Base-by-base conservation (phyloP, 148 eudicot genomes). In the Cornus kousa region DNA sequence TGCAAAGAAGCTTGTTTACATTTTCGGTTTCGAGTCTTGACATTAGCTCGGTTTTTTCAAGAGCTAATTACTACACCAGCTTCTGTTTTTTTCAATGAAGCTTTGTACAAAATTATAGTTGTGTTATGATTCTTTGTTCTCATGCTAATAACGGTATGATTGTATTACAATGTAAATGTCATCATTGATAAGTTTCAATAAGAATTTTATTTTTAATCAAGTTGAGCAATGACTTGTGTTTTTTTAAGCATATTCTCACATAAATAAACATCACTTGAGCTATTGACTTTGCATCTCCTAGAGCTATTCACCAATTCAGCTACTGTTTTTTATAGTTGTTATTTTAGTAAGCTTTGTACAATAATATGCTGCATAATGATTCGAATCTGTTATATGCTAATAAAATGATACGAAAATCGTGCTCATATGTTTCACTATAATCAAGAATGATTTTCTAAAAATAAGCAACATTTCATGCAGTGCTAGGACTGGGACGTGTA, bases 41-140 rank as follows among this genome's bases (percentile, higher is more conserved):
- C 57, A 24, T 73, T 79, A 65, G 85, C 78, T 82, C 83, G 55
- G 65, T 24, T 85, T 79, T 85, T 85, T 72, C 20, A 73, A 79
- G 85, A 74, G 87, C 85, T 79, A 59, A 72, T 82, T 43, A 57
- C 68, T 57, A 19, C 69, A 55, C 71, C 80, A 73, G 87, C 87
- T 82, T 85, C 83, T 79, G 71, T 73, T 78, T 82, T 77, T 73
- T 78, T 59, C 72, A 12, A 35, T 31, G 81, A 80, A 85, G 74
- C 79, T 79, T 68, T 79, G 87, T 77, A 80, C 73, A 71, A 74
- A 6, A 65, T 32, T 67, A 68, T 33, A 65, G 32, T 76, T 79
- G 80, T 79, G 53, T 71, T 48, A 23, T 70, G 20, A 62, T 39
- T 23, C 19, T 67, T n/a, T 70, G 9, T 43, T 82, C 43, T 43